phyloP scores from a whole-genome alignment of 1,284 basidiomycete species.

The Fomes fomentarius region DNA sequence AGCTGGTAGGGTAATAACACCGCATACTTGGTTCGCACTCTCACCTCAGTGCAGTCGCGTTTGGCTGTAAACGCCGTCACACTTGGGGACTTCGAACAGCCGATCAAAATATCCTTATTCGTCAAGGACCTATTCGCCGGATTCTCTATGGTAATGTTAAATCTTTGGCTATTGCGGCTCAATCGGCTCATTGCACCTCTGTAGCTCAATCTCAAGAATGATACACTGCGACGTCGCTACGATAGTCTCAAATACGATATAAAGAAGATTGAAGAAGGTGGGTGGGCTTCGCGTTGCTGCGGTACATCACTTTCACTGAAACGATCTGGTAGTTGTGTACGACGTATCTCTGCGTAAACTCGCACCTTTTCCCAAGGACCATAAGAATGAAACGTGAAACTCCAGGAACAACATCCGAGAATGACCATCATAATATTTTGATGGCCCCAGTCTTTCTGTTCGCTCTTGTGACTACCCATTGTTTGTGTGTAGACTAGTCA shows the following conservation, averaged over 20 bases:
- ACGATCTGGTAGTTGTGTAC: constrained; percentile 69
- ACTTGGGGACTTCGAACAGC: constrained; percentile 79
- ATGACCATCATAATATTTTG: too few relatives aligned
- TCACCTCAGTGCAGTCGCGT: constrained; percentile 57
- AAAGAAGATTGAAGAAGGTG: constrained; percentile 90
- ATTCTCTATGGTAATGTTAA: constrained; percentile 70
- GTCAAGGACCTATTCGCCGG: constrained; percentile 84
- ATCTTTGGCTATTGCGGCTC: neutral
- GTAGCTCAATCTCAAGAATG: constrained; percentile 90
- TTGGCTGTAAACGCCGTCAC: constrained; percentile 85
- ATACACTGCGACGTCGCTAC: constrained; percentile 75
- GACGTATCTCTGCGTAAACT: constrained; percentile 81
- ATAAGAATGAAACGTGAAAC: too few relatives aligned
- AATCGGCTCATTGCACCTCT: neutral
- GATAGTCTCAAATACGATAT: constrained; percentile 87
- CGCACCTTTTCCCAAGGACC: constrained; percentile 30
- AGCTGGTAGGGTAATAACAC: constrained; percentile 50
- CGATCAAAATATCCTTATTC: constrained; percentile 78
- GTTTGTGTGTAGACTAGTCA: too few relatives aligned
- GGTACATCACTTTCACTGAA: neutral
- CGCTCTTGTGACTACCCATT: too few relatives aligned
- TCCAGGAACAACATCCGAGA: too few relatives aligned
- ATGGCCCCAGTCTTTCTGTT: too few relatives aligned
- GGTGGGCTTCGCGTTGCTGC: neutral
- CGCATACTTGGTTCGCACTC: neutral